Evolutionary conservation across 2,329 filamentous ascomycete genomes (phyloP), one percentile per base, ranked within the genome.

Genomic region (Xylaria sp.): DNA sequence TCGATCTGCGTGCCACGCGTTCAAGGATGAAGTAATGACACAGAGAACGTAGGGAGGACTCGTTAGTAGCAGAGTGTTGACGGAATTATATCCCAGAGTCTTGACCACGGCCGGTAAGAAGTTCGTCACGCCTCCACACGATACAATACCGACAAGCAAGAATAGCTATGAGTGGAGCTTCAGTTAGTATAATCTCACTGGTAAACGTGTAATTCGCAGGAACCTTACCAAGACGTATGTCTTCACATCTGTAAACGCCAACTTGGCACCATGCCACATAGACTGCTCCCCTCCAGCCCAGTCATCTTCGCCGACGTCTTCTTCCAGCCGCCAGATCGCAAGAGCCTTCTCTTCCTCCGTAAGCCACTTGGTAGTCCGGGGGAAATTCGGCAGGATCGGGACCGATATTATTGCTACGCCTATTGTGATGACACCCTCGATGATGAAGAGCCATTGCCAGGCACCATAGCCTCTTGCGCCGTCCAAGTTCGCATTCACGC

Each of bases 21-120:
- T 92, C 52, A 84, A 66, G 72, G 90, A 89, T 1, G 89, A 88
- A 0, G 87, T 88, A 52, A 92, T 84, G 39, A 89, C 85, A 58
- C 84, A 85, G 13, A 91, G 82, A 2, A 90, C 86, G 76, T 91
- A 92, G 3, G 90, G 90, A 0, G 91, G 91, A 0, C 86, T 87
- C 0, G 89, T 91, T 63, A 92, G 82, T 15, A 91, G 84, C 3
- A 92, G 84, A 0, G 90, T 88, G 32, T 84, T 80, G 58, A 90
- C 88, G 18, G 84, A 82, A 66, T 80, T 84, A 78, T 90, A 92
- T n/a, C 88, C 86, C 1, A 93, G 85, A 6, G 90, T 91, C 68
- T 85, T 82, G 58, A 93, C 91, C 65, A 94, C 90, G 0, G 91
- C 91, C 50, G 89, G 89, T 80, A 91, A 90, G 82, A 91, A 92